phyloP scores from a whole-genome alignment of 2,329 filamentous ascomycete species.

The Sporothrix mexicana region DNA sequence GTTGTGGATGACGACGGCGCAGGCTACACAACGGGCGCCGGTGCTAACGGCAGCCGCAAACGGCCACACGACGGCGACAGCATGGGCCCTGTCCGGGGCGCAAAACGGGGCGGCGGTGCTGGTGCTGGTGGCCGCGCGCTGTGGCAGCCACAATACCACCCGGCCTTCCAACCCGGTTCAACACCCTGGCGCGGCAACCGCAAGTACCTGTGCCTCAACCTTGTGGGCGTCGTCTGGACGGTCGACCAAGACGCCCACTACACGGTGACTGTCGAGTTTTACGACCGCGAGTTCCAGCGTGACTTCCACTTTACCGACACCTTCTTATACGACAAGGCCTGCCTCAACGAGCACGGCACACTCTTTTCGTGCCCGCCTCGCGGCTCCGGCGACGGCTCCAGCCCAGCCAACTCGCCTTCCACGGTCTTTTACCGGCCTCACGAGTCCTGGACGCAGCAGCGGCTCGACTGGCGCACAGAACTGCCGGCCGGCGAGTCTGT shows the following conservation, averaged over 20 bases:
- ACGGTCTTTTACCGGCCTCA: slow-evolving; percentile 96
- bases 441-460: slow-evolving; percentile 90
- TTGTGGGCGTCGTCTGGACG: slow-evolving; percentile 95
- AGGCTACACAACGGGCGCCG: slow-evolving; percentile 66
- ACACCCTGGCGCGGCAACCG: slow-evolving; percentile 96
- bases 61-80: slow-evolving; percentile 52
- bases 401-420: slow-evolving; percentile 66
- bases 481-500: slow-evolving; percentile 88
- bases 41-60: slow-evolving; percentile 58
- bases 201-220: slow-evolving; percentile 89
- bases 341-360: slow-evolving; percentile 81
- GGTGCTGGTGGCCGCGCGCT: slow-evolving; percentile 40
- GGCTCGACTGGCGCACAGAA: slow-evolving; percentile 86
- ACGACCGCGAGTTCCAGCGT: slow-evolving; percentile 88
- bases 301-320: slow-evolving; percentile 98
- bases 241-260: slow-evolving; percentile 93
- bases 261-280: slow-evolving; percentile 96
- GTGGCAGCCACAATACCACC: slow-evolving; percentile 71
- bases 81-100: slow-evolving; percentile 49
- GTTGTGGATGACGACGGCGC: slow-evolving; percentile 95
- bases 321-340: slow-evolving; percentile 94
- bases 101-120: slow-evolving; percentile 55
- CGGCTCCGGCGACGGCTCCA: slow-evolving; percentile 3
- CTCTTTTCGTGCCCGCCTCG: slow-evolving; percentile 81
- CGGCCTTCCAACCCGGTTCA: slow-evolving; percentile 88